Percentiles rank a stretch among this genome's conserved stretches.
These are phyloP conservation scores for Candida sojae DNA, from an alignment of 1,139 yeast species.

Conservation along the genomic window DNA sequence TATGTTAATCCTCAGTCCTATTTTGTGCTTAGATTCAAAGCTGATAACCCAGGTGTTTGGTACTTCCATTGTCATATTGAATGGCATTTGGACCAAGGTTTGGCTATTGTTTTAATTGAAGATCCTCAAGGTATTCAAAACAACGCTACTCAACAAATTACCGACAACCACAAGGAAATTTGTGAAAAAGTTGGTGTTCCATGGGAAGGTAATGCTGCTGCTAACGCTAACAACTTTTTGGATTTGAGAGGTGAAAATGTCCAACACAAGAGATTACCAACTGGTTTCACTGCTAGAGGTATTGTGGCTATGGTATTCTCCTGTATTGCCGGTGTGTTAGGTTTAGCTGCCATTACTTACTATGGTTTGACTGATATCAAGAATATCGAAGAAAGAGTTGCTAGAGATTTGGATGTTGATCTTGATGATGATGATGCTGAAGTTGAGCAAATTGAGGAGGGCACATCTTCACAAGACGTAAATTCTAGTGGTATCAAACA, in stretches of 20 bases:
- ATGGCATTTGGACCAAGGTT: conserved; percentile 91
- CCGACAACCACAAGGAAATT: conserved; percentile 46
- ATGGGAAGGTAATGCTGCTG: conserved; percentile 69
- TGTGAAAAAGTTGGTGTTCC: conserved; percentile 50
- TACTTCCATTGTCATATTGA: conserved; percentile 93
- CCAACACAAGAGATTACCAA: conserved; percentile 63
- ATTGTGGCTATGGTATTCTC: conserved; percentile 62
- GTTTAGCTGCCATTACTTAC: conserved; percentile 53
- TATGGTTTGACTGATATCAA: conserved; percentile 70
- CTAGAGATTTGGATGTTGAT: conserved; percentile 58
- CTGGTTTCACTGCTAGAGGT: conserved; percentile 69
- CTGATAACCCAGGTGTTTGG: conserved; percentile 91
- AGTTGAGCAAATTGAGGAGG: conserved; percentile 10
- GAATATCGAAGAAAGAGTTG: conserved; percentile 58
- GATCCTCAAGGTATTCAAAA: conserved; percentile 61
- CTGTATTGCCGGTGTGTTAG: conserved; percentile 55
- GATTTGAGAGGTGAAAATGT: conserved; percentile 57
- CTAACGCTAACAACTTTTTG: conserved; percentile 50
- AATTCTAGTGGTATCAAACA: conserved; percentile 1
- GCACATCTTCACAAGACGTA: conserved; percentile 8
- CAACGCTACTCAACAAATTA: conserved; percentile 33
- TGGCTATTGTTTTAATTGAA: conserved; percentile 71
- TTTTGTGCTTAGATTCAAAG: conserved; percentile 65
- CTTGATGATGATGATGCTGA: conserved; percentile 34
- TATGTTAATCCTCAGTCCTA: conserved; percentile 67